Evolutionary conservation across 2,329 filamentous ascomycete genomes (phyloP), one percentile per base, ranked within the genome.

Genomic region (Cladosporium austrohemisphaericum): DNA sequence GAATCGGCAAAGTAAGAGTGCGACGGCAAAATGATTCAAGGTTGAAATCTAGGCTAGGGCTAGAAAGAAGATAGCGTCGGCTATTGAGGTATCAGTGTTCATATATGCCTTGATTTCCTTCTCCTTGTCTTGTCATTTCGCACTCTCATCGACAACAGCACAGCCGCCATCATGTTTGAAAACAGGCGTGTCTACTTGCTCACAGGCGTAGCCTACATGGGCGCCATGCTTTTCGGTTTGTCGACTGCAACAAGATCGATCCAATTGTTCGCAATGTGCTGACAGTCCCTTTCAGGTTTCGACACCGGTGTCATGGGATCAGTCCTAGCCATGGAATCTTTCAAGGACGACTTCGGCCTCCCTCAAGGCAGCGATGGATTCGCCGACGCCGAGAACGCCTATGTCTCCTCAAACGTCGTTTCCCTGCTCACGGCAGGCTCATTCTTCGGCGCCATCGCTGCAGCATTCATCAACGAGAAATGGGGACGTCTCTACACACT

Each of bases 371-470:
- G 77, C 55, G 82, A 79, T 53, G 71, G 74, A 1, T 69, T 83
- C 18, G 61, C 69, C 2, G 59, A 70, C 26, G 51, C 51, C 5
- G 65, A 66, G 29, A 66, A 71, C 5, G 75, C 67, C 3, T 65
- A 70, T 28, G 76, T 85, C 45, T 78, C 77, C 33, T 79, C 83
- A 53, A 86, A 85, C 59, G 81, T 88, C 50, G 84, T 86, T 23
- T 84, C 82, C 16, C 82, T 80, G 0, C 75, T 87, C 10, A 83
- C 86, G 64, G 84, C 79, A 32, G 83, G 84, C 37, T 85, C 81
- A 53, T 86, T 86, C 65, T 73, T 79, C 48, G 82, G 82, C 23
- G 81, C 81, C 53, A 72, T 86, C 53, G 55, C 78, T 13, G 75
- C 76, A 5, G 73, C 73, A 22, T 79, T 74, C 72, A 60, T 77